These are phyloP conservation scores for Hymenoscyphus repandus DNA, from an alignment of 2,329 filamentous ascomycete species.

Conservation along the genomic window DNA sequence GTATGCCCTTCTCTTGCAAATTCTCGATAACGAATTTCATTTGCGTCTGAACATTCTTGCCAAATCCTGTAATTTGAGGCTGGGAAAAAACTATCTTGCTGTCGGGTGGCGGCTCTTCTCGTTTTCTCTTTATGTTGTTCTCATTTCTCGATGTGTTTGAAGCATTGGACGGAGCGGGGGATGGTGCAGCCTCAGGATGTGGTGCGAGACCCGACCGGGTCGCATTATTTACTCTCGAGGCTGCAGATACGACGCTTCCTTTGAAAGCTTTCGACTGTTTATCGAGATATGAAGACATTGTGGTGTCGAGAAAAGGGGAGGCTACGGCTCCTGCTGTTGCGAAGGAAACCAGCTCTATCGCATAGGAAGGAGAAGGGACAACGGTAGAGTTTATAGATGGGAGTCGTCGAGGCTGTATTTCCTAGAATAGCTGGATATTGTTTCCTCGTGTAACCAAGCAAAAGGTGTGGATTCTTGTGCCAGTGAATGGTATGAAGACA, in stretches of 20 bases:
- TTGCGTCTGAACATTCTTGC: constrained; percentile 78
- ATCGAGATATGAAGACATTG: constrained; percentile 58
- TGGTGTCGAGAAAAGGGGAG: constrained; percentile 18
- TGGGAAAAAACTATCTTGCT: constrained; percentile 66
- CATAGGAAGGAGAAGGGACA: too few species aligned
- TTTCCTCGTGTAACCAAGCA: too few species aligned
- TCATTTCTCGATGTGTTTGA: constrained; percentile 47
- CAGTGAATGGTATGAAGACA: not conserved
- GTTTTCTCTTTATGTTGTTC: constrained; percentile 59
- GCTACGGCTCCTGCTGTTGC: not conserved
- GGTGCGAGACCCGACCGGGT: constrained; percentile 42
- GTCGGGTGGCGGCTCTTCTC: constrained; percentile 35
- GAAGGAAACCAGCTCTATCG: too few species aligned
- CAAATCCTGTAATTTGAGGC: constrained; percentile 69
- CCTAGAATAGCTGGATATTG: too few species aligned
- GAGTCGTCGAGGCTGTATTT: too few species aligned
- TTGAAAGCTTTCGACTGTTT: constrained; percentile 60
- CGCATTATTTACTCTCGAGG: constrained; percentile 49
- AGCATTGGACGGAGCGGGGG: constrained; percentile 54
- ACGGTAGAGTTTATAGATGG: too few species aligned
- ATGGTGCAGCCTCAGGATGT: constrained; percentile 50
- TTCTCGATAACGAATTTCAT: constrained; percentile 83
- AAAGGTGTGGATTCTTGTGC: too few species aligned
- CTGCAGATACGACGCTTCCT: constrained; percentile 57
- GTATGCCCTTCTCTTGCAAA: constrained; percentile 65